Evolutionary conservation across 2,329 filamentous ascomycete genomes (phyloP).

Genomic region (Zymoseptoria brevis): DNA sequence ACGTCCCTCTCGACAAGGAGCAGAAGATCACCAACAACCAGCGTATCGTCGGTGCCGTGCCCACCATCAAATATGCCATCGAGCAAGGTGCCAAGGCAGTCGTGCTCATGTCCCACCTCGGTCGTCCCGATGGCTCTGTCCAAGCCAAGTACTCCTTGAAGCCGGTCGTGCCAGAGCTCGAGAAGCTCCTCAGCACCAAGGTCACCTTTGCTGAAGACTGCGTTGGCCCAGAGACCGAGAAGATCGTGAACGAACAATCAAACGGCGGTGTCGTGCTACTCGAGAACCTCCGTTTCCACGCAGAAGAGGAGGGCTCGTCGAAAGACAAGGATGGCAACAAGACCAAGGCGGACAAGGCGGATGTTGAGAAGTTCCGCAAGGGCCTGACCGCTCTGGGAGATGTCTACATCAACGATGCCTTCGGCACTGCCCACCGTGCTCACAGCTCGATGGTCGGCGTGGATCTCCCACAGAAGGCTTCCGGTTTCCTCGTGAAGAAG

Average conservation of each 20-base stretch:
- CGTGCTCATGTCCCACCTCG: conserved; percentile 96
- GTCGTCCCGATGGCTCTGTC: conserved; percentile 81
- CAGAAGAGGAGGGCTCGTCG: conserved; percentile 93
- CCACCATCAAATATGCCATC: conserved; percentile 35
- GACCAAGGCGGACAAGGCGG: conserved; percentile 90
- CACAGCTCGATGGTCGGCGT: conserved; percentile 99
- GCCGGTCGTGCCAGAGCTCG: conserved; percentile 75
- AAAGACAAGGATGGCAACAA: conserved; percentile 95
- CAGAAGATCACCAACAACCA: conserved; percentile 98
- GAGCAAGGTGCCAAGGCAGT: conserved; percentile 53
- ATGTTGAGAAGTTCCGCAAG: conserved; percentile 90
- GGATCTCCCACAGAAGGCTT: conserved; percentile 90
- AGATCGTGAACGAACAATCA: conserved; percentile 73
- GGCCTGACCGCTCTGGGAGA: conserved; percentile 90
- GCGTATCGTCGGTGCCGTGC: conserved; percentile 82
- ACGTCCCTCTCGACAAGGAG: conserved; percentile 87
- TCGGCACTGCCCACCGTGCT: conserved; percentile 94
- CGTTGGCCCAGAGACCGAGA: conserved; percentile 84
- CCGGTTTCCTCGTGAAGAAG: conserved; percentile 99
- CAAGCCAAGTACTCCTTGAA: conserved; percentile 93
- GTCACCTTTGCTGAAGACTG: conserved; percentile 87
- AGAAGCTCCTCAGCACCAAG: conserved; percentile 67
- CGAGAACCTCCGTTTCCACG: conserved; percentile 97
- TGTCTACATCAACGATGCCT: conserved; percentile 96
- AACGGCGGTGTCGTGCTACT: conserved; percentile 80